Conservation (phyloP, 176 grass and related monocot species). For the Tillandsia leiboldiana region DNA sequence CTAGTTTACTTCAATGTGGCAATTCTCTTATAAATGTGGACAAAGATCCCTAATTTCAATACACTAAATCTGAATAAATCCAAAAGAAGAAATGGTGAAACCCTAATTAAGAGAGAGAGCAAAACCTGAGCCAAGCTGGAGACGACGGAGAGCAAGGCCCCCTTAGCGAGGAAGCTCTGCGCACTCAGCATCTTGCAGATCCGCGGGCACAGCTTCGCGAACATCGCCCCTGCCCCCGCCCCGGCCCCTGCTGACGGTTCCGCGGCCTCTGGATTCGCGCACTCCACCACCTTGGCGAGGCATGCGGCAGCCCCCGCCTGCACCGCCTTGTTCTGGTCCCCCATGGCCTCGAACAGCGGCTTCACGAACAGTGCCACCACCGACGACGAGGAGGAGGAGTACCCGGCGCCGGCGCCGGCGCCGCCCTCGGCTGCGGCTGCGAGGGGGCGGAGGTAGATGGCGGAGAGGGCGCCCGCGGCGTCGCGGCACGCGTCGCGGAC, state of each 20-base stretch:
- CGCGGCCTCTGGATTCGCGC: conserved; percentile 31
- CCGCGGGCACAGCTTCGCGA: conserved; percentile 63
- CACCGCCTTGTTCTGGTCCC: conserved; percentile 77
- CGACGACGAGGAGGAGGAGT: neutral
- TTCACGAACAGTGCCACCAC: conserved; percentile 65
- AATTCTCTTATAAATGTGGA: neutral
- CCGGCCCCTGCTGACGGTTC: neutral
- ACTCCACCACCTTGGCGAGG: conserved; percentile 76
- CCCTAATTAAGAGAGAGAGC: neutral
- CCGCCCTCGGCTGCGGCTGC: conserved; percentile 4
- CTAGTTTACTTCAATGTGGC: neutral
- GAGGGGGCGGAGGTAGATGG: conserved; percentile 53
- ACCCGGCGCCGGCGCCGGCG: conserved; percentile 10
- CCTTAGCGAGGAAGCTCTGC: conserved; percentile 81
- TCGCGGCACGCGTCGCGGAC: conserved; percentile 78
- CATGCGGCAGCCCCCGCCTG: conserved; percentile 78
- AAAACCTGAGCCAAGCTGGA: conserved; percentile 69
- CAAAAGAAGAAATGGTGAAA: conserved; percentile 4
- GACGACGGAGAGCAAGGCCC: conserved; percentile 56
- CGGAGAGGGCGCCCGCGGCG: conserved; percentile 43
- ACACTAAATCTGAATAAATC: neutral
- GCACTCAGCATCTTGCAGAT: conserved; percentile 70
- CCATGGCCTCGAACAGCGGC: conserved; percentile 84
- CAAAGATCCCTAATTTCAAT: neutral
- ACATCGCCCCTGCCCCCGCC: conserved; percentile 21